A percentile compares a stretch with the other conserved stretches of the same genome.
phyloP scores from a whole-genome alignment of 2,329 filamentous ascomycete genomes.

The Penicillium thymicola region DNA sequence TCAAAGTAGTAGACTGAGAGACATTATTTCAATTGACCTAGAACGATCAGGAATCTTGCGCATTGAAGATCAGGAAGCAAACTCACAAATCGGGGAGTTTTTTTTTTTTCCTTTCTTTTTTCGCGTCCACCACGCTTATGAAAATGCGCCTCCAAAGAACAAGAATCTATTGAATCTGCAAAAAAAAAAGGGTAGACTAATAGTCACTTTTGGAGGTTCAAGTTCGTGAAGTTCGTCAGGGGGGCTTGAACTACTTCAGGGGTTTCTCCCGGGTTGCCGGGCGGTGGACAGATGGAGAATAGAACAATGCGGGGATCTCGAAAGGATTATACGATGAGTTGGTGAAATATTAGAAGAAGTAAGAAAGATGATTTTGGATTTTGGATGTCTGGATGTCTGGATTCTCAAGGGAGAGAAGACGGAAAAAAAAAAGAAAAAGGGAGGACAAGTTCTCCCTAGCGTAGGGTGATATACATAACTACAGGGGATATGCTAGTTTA shows the following conservation, averaged over 20 bases:
- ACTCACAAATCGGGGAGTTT: neutral
- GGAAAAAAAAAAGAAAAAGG: neutral
- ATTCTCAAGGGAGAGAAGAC: neutral
- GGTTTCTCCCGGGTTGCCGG: conserved; percentile 14
- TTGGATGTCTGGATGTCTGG: neutral
- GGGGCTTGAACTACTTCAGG: conserved; percentile 13
- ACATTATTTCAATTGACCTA: conserved; percentile 15
- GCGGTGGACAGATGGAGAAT: conserved; percentile 12
- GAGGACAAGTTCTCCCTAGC: neutral
- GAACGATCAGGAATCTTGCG: conserved; percentile 1
- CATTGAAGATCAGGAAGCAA: neutral
- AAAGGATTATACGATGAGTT: neutral
- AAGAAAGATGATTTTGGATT: neutral
- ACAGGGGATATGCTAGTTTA: neutral
- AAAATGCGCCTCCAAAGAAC: neutral
- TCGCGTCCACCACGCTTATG: neutral
- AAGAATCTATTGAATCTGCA: neutral
- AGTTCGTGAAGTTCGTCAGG: neutral
- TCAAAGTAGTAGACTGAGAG: conserved; percentile 6
- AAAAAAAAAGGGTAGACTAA: neutral
- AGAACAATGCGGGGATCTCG: neutral
- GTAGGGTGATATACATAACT: neutral
- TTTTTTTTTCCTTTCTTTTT: neutral
- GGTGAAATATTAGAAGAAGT: neutral
- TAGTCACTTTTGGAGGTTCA: neutral